These are phyloP conservation scores for Ophiostoma quercus DNA, from an alignment of 2,329 filamentous ascomycete genomes.

Conservation along the genomic window DNA sequence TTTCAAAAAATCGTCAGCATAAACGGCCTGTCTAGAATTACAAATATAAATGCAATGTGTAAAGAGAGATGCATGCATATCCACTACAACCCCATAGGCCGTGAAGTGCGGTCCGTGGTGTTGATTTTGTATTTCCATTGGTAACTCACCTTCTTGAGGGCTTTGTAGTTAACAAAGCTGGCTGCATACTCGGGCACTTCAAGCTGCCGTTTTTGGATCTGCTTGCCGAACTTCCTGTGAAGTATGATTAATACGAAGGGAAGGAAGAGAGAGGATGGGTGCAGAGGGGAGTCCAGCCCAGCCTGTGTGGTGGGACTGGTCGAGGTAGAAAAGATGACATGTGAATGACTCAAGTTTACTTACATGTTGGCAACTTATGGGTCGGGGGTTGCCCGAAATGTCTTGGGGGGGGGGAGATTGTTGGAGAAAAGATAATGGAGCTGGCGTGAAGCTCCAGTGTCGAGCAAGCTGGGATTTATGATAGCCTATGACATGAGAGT, in stretches of 20 bases:
- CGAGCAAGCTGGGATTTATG: not conserved
- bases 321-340: not conserved
- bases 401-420: not conserved
- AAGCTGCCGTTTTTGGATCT: slow-evolving; percentile 97
- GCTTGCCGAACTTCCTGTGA: slow-evolving; percentile 98
- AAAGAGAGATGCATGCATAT: not conserved
- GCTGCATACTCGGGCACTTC: slow-evolving; percentile 99
- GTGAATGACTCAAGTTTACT: not conserved
- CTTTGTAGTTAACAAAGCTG: slow-evolving; percentile 99
- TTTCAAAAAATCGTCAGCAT: slow-evolving; percentile 4
- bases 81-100: not conserved
- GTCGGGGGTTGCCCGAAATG: not conserved
- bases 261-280: not conserved
- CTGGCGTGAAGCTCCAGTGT: not conserved
- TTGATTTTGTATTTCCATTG: not conserved
- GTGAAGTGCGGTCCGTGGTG: not conserved
- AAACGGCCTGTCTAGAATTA: not conserved
- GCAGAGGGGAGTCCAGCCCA: not conserved
- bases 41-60: not conserved
- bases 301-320: not conserved
- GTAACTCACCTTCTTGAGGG: slow-evolving; percentile 74
- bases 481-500: not conserved
- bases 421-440: not conserved
- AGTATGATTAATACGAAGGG: not conserved
- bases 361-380: not conserved